Conservation (phyloP, 805 yeast species). For the Lachancea lanzarotensis region DNA sequence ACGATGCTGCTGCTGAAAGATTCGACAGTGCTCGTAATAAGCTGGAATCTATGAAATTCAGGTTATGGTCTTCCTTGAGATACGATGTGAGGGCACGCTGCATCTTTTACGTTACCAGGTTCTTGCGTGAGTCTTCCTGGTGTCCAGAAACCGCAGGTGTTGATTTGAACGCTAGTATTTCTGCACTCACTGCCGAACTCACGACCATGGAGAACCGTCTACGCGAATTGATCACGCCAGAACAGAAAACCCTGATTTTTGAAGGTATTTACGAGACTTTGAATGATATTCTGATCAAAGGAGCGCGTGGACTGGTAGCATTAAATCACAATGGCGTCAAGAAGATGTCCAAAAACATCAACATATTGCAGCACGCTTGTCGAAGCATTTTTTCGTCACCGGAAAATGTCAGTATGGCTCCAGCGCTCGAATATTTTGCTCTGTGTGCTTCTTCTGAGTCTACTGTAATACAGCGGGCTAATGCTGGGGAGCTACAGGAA, state of each 20-base stretch:
- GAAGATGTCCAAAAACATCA: slow-evolving; percentile 28
- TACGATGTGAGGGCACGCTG: slow-evolving; percentile 28
- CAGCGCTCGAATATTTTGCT: slow-evolving; percentile 19
- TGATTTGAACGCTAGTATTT: slow-evolving; percentile 26
- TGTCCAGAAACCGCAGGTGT: slow-evolving; percentile 27
- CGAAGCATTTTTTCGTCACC: slow-evolving; percentile 22
- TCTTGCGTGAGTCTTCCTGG: slow-evolving; percentile 27
- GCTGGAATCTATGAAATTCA: slow-evolving; percentile 16
- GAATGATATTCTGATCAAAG: slow-evolving; percentile 21
- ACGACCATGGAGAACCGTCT: slow-evolving; percentile 25
- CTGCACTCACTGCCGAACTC: slow-evolving; percentile 24
- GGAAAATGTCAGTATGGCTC: slow-evolving; percentile 19
- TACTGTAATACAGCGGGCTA: slow-evolving; percentile 16
- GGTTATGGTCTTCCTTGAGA: slow-evolving; percentile 21
- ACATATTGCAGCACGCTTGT: slow-evolving; percentile 26
- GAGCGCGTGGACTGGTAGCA: slow-evolving; percentile 21
- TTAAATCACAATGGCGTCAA: slow-evolving; percentile 29
- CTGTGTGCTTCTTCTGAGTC: slow-evolving; percentile 22
- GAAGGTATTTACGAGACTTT: slow-evolving; percentile 23
- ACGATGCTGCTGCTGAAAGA: slow-evolving; percentile 12
- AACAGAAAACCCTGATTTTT: slow-evolving; percentile 19
- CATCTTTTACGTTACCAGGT: slow-evolving; percentile 23
- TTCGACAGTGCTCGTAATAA: slow-evolving; percentile 19
- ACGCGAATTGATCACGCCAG: slow-evolving; percentile 17
- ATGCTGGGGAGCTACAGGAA: slow-evolving; percentile 15